phyloP scores from a whole-genome alignment of 257 asterid genomes.

The Paraleonurus japonicus region DNA sequence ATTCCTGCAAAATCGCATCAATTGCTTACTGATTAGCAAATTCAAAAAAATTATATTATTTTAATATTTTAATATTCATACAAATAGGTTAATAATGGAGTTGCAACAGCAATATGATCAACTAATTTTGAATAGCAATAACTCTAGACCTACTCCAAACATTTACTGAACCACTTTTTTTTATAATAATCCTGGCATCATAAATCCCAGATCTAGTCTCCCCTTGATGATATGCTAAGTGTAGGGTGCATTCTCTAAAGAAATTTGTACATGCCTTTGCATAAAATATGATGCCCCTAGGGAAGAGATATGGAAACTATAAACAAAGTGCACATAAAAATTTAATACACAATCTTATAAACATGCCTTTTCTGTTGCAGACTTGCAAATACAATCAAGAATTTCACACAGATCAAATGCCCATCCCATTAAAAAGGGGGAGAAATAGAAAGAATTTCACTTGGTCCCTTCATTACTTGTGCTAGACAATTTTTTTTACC shows the following conservation, averaged over 20 bases:
- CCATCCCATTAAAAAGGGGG: neutral
- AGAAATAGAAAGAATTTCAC: neutral
- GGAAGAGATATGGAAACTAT: neutral
- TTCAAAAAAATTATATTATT: neutral
- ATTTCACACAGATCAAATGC: neutral
- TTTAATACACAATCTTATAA: neutral
- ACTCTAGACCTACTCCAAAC: neutral
- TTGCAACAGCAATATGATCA: neutral
- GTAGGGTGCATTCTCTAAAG: neutral
- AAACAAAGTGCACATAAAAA: neutral
- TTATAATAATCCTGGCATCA: neutral
- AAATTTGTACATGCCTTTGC: neutral
- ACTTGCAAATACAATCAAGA: neutral
- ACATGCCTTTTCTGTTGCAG: neutral
- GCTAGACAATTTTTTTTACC: neutral
- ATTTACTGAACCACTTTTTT: neutral
- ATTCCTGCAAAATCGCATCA: slow-evolving; percentile 47
- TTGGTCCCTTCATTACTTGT: neutral
- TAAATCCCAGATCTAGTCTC: neutral
- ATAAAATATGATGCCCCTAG: neutral
- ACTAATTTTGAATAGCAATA: neutral
- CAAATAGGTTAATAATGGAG: neutral
- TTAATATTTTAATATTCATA: neutral
- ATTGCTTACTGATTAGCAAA: slow-evolving; percentile 14
- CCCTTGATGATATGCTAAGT: neutral